A percentile compares a stretch with the other conserved stretches of the same genome.
Conservation (phyloP, 2,329 filamentous ascomycete genomes). For the Elsinoe perseae region DNA sequence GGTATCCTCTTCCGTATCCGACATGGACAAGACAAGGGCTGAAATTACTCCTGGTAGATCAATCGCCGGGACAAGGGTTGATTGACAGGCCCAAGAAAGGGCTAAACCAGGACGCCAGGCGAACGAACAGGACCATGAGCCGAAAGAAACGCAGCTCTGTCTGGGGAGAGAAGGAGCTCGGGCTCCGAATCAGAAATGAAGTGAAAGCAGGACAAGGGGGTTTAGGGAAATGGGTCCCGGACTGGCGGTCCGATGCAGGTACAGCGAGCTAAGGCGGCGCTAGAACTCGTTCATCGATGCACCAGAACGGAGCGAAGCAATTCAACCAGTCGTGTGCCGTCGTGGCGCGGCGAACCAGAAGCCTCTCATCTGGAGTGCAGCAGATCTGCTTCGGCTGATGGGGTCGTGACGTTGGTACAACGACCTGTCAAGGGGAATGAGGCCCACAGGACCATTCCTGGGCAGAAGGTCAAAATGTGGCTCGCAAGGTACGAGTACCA, state of each 20-base stretch:
- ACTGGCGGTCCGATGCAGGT: slow-evolving; percentile 12
- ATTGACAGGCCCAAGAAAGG: slow-evolving; percentile 7
- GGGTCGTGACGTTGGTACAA: slow-evolving; percentile 6
- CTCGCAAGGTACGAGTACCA: neutral
- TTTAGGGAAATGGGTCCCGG: slow-evolving; percentile 6
- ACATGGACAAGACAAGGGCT: slow-evolving; percentile 9
- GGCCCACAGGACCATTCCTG: neutral
- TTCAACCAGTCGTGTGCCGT: slow-evolving; percentile 10
- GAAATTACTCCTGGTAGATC: slow-evolving; percentile 6
- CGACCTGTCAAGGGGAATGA: slow-evolving; percentile 8
- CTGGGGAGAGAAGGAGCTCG: neutral
- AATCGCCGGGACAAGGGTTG: neutral
- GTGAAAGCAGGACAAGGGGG: slow-evolving; percentile 12
- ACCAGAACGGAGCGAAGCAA: slow-evolving; percentile 14
- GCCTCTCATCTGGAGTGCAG: slow-evolving; percentile 12
- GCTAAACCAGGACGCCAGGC: neutral
- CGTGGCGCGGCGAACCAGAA: slow-evolving; percentile 11
- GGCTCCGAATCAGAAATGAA: slow-evolving; percentile 1
- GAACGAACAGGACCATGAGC: neutral
- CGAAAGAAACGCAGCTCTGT: neutral
- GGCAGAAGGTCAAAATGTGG: neutral
- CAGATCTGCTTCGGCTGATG: slow-evolving; percentile 14
- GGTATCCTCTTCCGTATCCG: slow-evolving; percentile 4
- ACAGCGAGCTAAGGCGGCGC: slow-evolving; percentile 2
- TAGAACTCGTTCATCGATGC: slow-evolving; percentile 14